Evolutionary conservation across 495 filamentous ascomycete genomes (phyloP), one percentile per base, ranked within the genome.

Genomic region (Xylaria telfairii): DNA sequence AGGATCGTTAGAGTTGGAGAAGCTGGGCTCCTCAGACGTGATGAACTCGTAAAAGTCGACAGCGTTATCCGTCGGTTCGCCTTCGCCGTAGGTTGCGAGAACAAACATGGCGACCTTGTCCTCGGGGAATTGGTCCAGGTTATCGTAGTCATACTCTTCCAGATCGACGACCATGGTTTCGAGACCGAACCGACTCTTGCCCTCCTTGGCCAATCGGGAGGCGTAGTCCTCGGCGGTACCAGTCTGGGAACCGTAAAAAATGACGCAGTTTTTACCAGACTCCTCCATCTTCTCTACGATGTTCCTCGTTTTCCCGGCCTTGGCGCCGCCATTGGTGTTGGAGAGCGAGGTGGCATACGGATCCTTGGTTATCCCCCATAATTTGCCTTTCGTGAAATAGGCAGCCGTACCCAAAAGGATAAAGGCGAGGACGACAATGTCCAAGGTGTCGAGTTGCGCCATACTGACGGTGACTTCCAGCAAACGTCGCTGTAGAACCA

Each of bases 21-120:
- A 98, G 59, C 90, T 80, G 19, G 91, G 85, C 65, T 94, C 92
- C 19, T 97, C 93, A 63, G 87, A 87, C 60, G 86, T 92, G 80
- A 98, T 88, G 84, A 98, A 98, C 77, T 98, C 96, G 84, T 97
- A 98, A 84, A 98, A 98, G 69, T 98, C 96, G 46, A 98, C 96
- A 2, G 96, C 96, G 78, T 99, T 99, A 77, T 99, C 96, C 21
- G 96, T 99, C 19, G 96, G 96, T 81, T 99, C 96, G 72, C 96
- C 96, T 84, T 99, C 96, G 65, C 96, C 96, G 77, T 99, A 99
- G 44, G 96, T 99, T 32, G 96, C 96, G 63, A 99, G 85, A 65
- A 99, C 93, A 80, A 99, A 98, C 80, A 98, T 90, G 64, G 92
- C 93, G 59, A 98, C 81, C 84, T 97, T 97, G 80, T 97, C 93